Evolutionary conservation across 257 asterid species (phyloP).

Genomic region (Misopates orontium): DNA sequence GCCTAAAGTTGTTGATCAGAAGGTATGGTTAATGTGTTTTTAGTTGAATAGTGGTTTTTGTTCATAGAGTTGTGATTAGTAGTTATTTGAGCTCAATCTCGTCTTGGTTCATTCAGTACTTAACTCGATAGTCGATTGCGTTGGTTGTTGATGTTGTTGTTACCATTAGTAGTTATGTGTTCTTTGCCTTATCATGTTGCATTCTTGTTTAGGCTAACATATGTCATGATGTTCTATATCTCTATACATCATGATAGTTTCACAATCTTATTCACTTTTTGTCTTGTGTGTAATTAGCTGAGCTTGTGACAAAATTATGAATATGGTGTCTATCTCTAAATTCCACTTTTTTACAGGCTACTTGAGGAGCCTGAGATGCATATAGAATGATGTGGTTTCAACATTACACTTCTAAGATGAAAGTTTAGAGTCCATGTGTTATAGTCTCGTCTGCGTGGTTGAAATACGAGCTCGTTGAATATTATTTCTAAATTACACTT

Average conservation of each 20-base stretch:
- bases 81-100: conserved; percentile 3
- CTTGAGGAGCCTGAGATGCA: too few species aligned
- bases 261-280: background rate
- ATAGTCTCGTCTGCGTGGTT: too few species aligned
- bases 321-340: background rate
- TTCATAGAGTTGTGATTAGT: background rate
- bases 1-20: conserved; percentile 38
- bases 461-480: too few species aligned
- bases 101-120: background rate
- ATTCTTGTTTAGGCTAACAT: too few species aligned
- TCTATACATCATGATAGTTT: too few species aligned
- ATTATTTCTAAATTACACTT: background rate
- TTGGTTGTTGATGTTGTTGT: conserved; percentile 13
- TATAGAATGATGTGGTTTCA: too few species aligned
- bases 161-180: background rate
- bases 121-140: background rate
- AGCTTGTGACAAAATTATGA: conserved; percentile 5
- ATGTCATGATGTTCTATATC: background rate
- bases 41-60: background rate
- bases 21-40: conserved; percentile 31
- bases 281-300: background rate
- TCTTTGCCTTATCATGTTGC: background rate
- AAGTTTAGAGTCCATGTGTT: too few species aligned
- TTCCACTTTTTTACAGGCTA: background rate
- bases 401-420: background rate